A percentile compares a stretch with the other conserved stretches of the same genome.
Evolutionary conservation across 2,329 filamentous ascomycete species (phyloP).

Genomic region (Pleoardoris graminearum): DNA sequence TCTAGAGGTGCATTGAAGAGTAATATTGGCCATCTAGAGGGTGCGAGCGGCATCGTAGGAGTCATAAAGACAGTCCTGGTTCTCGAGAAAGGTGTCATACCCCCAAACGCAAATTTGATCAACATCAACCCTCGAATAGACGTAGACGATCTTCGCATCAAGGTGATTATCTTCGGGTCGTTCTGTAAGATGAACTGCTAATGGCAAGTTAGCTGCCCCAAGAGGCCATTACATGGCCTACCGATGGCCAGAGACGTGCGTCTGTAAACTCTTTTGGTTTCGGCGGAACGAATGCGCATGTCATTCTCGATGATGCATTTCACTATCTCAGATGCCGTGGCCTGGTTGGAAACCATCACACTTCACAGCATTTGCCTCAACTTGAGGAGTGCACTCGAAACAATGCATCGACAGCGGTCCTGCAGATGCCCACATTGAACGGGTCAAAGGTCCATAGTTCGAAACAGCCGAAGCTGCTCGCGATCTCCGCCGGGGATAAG

Average conservation of each 20-base stretch:
- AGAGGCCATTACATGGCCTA: conserved; percentile 22
- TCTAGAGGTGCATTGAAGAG: conserved; percentile 28
- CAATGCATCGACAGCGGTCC: too few species aligned
- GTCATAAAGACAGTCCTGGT: conserved; percentile 44
- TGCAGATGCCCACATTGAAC: too few species aligned
- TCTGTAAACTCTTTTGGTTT: conserved; percentile 26
- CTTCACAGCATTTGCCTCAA: neutral
- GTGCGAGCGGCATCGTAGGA: conserved; percentile 40
- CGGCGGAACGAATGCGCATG: conserved; percentile 27
- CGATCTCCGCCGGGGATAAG: too few species aligned
- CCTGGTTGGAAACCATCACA: conserved; percentile 1
- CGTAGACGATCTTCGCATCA: conserved; percentile 11
- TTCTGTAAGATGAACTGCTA: too few species aligned
- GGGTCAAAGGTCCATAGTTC: too few species aligned
- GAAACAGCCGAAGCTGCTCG: too few species aligned
- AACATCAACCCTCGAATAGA: conserved; percentile 12
- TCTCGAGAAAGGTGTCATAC: conserved; percentile 40
- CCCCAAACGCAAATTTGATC: conserved; percentile 23
- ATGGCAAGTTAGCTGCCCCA: too few species aligned
- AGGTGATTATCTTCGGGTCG: too few species aligned
- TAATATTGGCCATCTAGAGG: conserved; percentile 49
- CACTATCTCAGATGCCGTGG: conserved; percentile 2
- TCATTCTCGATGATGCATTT: conserved; percentile 21
- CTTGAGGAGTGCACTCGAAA: too few species aligned
- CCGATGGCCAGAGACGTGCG: conserved; percentile 8